These are phyloP conservation scores for Pluteus cervinus DNA, from an alignment of 768 basidiomycete species.

Conservation along the genomic window DNA sequence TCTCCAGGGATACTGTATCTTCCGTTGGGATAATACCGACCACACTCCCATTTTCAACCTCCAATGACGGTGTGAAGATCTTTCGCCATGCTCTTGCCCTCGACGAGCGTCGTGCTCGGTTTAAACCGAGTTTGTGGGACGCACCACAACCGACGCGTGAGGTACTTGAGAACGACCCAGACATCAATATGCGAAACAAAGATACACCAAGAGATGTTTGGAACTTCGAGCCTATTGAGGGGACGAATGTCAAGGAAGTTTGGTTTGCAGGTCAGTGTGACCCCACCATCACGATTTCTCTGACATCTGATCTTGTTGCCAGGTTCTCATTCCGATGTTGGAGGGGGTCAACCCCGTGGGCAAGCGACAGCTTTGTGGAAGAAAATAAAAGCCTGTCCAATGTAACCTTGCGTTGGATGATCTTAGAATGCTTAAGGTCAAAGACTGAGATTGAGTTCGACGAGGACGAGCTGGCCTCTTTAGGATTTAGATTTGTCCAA, in stretches of 20 bases:
- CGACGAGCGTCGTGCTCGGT: constrained; percentile 17
- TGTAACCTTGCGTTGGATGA: constrained; percentile 24
- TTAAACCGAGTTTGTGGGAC: constrained; percentile 17
- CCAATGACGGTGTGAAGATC: constrained; percentile 17
- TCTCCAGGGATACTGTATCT: constrained; percentile 18
- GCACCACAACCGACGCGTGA: constrained; percentile 14
- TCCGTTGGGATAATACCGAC: constrained; percentile 18
- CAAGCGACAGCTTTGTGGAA: constrained; percentile 19
- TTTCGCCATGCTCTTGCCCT: constrained; percentile 19
- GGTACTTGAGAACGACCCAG: constrained; percentile 14
- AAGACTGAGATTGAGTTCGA: constrained; percentile 16
- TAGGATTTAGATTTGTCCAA: too few relatives aligned
- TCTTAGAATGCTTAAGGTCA: constrained; percentile 17
- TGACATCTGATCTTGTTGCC: neutral
- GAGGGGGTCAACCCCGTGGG: constrained; percentile 19
- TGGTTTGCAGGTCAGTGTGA: constrained; percentile 17
- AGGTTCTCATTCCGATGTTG: constrained; percentile 19
- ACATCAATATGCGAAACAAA: constrained; percentile 4
- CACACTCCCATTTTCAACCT: constrained; percentile 15
- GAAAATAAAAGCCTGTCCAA: constrained; percentile 18
- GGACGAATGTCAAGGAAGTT: constrained; percentile 18
- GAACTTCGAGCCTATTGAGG: constrained; percentile 13
- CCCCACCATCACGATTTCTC: constrained; percentile 24
- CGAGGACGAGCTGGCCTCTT: constrained; percentile 12
- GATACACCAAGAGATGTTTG: constrained; percentile 11